Conservation (phyloP, 331 rosid species). For the Quercus phellos region DNA sequence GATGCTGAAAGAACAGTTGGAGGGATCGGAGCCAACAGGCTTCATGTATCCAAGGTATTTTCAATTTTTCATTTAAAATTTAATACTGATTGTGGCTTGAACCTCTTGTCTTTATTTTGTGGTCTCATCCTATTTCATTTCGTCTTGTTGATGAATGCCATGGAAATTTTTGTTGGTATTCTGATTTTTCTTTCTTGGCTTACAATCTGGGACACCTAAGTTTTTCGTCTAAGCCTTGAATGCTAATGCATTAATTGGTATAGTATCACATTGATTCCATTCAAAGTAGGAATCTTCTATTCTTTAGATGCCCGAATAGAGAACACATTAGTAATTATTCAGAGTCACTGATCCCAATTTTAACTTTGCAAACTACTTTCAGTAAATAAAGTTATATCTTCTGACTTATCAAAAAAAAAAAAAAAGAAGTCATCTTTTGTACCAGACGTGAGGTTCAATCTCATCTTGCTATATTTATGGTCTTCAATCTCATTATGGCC, state of each 20-base stretch:
- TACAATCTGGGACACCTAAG: not conserved
- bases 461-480: not conserved
- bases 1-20: slow-evolving; percentile 90
- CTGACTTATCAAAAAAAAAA: too few relatives aligned
- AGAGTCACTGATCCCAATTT: not conserved
- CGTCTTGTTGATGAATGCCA: not conserved
- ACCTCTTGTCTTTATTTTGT: not conserved
- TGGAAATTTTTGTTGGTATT: not conserved
- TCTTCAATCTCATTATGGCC: not conserved
- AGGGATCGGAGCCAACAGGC: slow-evolving; percentile 92
- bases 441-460: not conserved
- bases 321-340: not conserved
- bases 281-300: not conserved
- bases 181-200: not conserved
- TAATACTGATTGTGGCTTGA: not conserved
- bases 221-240: not conserved
- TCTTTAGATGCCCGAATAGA: not conserved
- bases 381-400: too few relatives aligned
- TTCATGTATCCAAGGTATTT: slow-evolving; percentile 98
- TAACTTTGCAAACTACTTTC: not conserved
- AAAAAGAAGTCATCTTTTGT: too few relatives aligned
- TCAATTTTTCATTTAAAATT: slow-evolving; percentile 1
- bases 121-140: not conserved
- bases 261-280: not conserved
- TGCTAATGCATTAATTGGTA: not conserved